phyloP scores from a whole-genome alignment of 495 filamentous ascomycete genomes.

The Annulohypoxylon nitens region DNA sequence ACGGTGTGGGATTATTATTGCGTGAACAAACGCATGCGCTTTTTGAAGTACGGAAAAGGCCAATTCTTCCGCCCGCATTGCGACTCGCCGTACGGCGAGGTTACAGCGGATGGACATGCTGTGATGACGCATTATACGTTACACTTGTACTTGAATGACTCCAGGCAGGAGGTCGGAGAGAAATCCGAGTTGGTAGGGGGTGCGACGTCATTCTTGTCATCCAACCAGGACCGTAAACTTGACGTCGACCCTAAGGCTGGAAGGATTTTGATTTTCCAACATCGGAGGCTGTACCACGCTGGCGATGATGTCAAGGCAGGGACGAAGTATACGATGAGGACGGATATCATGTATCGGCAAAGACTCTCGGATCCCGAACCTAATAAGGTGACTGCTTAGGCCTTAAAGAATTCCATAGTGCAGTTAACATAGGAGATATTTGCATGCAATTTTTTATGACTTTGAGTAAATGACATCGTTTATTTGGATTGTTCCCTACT shows the following conservation, averaged over 20 bases:
- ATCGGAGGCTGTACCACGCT: conserved; percentile 73
- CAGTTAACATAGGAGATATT: neutral
- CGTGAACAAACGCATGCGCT: conserved; percentile 85
- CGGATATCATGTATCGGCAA: conserved; percentile 77
- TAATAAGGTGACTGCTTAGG: neutral
- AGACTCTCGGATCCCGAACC: neutral
- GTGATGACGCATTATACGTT: conserved; percentile 78
- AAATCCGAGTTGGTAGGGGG: conserved; percentile 68
- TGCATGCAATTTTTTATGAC: neutral
- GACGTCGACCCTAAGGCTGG: conserved; percentile 80
- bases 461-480: neutral
- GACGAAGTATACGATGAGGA: conserved; percentile 81
- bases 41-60: conserved; percentile 80
- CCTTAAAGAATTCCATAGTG: neutral
- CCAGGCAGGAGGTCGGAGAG: conserved; percentile 52
- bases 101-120: conserved; percentile 58
- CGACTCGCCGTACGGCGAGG: conserved; percentile 76
- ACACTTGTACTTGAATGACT: conserved; percentile 84
- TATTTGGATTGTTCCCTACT: neutral
- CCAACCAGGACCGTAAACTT: conserved; percentile 59
- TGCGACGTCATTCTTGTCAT: conserved; percentile 74
- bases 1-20: conserved; percentile 65
- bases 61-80: conserved; percentile 86
- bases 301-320: conserved; percentile 80
- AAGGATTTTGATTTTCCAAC: conserved; percentile 84